Evolutionary conservation across 2,329 filamentous ascomycete species (phyloP).

Genomic region (Zopfia rhizophila): DNA sequence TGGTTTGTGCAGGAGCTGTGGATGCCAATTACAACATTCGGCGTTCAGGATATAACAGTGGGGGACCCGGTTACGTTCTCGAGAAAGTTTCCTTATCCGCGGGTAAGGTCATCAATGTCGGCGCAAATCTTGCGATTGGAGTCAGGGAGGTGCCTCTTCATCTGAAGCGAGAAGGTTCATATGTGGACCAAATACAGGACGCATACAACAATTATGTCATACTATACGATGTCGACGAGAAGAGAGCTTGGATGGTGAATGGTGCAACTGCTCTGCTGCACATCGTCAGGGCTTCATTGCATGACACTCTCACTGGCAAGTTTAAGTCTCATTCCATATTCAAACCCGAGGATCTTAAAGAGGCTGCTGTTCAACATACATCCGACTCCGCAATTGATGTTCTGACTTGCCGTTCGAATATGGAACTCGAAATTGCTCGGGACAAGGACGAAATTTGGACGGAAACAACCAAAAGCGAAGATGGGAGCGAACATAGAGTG

Average conservation of each 20-base stretch:
- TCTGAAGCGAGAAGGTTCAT: slow-evolving; percentile 1
- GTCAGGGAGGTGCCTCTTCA: slow-evolving; percentile 2
- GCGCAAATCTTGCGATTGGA: not conserved
- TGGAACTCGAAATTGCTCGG: too few relatives aligned
- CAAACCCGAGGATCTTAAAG: too few relatives aligned
- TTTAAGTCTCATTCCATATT: too few relatives aligned
- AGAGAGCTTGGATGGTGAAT: slow-evolving; percentile 49
- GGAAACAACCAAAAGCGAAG: too few relatives aligned
- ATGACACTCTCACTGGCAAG: not conserved
- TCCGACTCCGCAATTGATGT: too few relatives aligned
- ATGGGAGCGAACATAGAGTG: too few relatives aligned
- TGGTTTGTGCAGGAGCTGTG: too few relatives aligned
- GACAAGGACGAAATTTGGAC: too few relatives aligned
- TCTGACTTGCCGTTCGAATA: too few relatives aligned
- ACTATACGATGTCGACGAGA: slow-evolving; percentile 32
- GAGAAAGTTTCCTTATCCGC: slow-evolving; percentile 4
- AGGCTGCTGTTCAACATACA: too few relatives aligned
- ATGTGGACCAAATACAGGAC: slow-evolving; percentile 1
- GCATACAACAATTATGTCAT: slow-evolving; percentile 37
- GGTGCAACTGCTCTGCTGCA: slow-evolving; percentile 52
- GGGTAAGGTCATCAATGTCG: slow-evolving; percentile 1
- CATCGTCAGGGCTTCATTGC: slow-evolving; percentile 28
- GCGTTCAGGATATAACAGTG: too few relatives aligned
- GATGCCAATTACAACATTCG: too few relatives aligned
- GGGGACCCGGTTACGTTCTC: not conserved